phyloP scores from a whole-genome alignment of 352 stramenopile genomes.

The Globisporangium viniferum region DNA sequence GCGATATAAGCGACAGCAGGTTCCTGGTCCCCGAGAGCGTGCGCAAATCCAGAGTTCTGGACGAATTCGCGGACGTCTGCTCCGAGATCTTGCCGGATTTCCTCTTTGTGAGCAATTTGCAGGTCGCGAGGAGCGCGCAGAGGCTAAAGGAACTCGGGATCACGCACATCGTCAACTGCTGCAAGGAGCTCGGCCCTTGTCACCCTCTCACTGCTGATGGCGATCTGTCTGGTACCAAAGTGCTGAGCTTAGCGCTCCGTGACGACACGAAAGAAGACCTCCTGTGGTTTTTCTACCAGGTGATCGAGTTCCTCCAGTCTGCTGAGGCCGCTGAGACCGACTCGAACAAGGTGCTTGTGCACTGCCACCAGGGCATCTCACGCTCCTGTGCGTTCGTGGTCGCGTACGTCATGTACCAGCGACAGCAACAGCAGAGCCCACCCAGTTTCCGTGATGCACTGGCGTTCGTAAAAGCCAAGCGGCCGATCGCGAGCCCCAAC shows the following conservation, averaged over 20 bases:
- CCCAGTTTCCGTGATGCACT: conserved; percentile 21
- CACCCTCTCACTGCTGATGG: neutral
- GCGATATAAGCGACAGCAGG: neutral
- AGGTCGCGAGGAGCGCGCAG: conserved; percentile 29
- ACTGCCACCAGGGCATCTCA: conserved; percentile 75
- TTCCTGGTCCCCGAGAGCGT: conserved; percentile 59
- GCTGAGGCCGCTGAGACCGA: conserved; percentile 8
- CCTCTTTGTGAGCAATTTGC: conserved; percentile 59
- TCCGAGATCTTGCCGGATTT: conserved; percentile 54
- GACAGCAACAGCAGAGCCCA: neutral
- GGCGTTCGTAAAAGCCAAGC: conserved; percentile 37
- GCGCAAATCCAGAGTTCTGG: conserved; percentile 42
- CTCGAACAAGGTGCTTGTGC: conserved; percentile 37
- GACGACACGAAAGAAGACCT: conserved; percentile 69
- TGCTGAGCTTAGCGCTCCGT: conserved; percentile 38
- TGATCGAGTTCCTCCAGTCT: conserved; percentile 40
- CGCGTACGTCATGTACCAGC: conserved; percentile 55
- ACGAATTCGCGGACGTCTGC: conserved; percentile 40
- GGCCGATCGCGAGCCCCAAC: conserved; percentile 59
- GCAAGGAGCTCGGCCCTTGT: conserved; percentile 28
- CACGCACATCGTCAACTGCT: conserved; percentile 61
- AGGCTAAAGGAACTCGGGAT: conserved; percentile 35
- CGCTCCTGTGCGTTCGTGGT: conserved; percentile 64
- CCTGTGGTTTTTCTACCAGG: conserved; percentile 47
- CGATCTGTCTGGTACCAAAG: neutral